Base-by-base conservation (phyloP, 1,139 yeast genomes). In the Yamadazyma sp. region DNA sequence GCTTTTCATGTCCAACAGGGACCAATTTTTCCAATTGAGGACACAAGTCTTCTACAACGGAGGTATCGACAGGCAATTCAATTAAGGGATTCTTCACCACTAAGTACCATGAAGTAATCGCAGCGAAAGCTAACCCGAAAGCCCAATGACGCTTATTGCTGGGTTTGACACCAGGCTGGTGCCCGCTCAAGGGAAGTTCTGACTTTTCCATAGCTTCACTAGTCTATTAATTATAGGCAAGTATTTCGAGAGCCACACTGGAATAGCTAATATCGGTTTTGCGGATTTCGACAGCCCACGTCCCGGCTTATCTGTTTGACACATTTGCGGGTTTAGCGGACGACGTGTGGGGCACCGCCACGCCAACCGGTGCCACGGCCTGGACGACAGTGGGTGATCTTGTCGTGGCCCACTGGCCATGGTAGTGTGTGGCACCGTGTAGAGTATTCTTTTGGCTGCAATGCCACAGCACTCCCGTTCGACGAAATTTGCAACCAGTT, bases 21-120 rank as follows among this genome's bases (percentile, higher is more conserved):
- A 53, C 36, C 31, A 41, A 34, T 39, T 52, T 31, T 20, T 51
- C 33, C 44, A 56, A 27, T 42, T 50, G 12, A 16, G 43, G 39
- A 43, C 54, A 39, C 34, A 29, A 31, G 17, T 42, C 44, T 15
- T 25, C 34, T n/a, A 12, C 9, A 27, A 6, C 17, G 8, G 17
- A 12, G 30, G 16, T 4, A 27, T 5, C 16, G 5, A 14, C 4
- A 5, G 15, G 31, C 18, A 28, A 28, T 16, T 28, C 6, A 5
- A 5, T 15, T 12, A 11, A 27, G 14, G 30, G 10, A 27, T 8
- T 4, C 8, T 27, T 27, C 5, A 27, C 9, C 14, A 28, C 7
- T n/a, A 8, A 17, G 17, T 12, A 27, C 9, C 11, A 15, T 28
- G 16, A 18, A 4, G 16, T 12, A 28, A 28, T 28, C 16, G 31